These are phyloP conservation scores for Trypanosoma lewisi DNA, from an alignment of 208 protist genomes.

Conservation along the genomic window DNA sequence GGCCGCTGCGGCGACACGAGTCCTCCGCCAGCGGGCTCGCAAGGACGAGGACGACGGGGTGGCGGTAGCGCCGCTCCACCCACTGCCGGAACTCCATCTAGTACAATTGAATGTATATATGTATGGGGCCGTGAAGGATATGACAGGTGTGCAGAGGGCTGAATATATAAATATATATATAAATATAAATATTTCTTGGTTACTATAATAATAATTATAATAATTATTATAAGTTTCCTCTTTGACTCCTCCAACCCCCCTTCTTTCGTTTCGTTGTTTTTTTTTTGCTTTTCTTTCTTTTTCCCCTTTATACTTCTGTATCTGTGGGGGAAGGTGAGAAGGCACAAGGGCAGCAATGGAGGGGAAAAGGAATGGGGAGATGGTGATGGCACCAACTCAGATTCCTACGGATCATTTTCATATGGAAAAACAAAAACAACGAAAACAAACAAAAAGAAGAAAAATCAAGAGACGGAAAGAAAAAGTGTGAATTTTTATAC, in stretches of 20 bases:
- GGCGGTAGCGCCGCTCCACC: constrained; percentile 62
- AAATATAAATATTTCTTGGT: too few relatives aligned
- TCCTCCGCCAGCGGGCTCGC: constrained; percentile 45
- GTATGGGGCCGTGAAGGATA: neutral
- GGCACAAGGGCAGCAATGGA: too few relatives aligned
- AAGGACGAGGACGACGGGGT: constrained; percentile 71
- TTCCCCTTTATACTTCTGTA: neutral
- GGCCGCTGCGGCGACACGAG: constrained; percentile 47
- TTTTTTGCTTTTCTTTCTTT: neutral
- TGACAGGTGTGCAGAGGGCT: too few relatives aligned
- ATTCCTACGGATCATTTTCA: neutral
- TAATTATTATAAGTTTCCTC: too few relatives aligned
- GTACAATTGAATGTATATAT: neutral
- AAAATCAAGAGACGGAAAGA: too few relatives aligned
- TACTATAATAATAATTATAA: too few relatives aligned
- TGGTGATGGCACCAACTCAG: neutral
- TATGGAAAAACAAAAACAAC: constrained; percentile 5
- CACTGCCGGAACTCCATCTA: constrained; percentile 47
- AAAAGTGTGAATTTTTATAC: too few relatives aligned
- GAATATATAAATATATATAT: too few relatives aligned
- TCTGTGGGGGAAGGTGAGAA: constrained; percentile 3
- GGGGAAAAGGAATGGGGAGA: neutral
- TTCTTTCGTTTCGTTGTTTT: constrained; percentile 3
- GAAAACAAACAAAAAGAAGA: constrained; percentile 3
- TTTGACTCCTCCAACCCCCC: too few relatives aligned